Evolutionary conservation across 2,329 filamentous ascomycete genomes (phyloP), one percentile per base, ranked within the genome.

Genomic region (Fusarium transvaalense): DNA sequence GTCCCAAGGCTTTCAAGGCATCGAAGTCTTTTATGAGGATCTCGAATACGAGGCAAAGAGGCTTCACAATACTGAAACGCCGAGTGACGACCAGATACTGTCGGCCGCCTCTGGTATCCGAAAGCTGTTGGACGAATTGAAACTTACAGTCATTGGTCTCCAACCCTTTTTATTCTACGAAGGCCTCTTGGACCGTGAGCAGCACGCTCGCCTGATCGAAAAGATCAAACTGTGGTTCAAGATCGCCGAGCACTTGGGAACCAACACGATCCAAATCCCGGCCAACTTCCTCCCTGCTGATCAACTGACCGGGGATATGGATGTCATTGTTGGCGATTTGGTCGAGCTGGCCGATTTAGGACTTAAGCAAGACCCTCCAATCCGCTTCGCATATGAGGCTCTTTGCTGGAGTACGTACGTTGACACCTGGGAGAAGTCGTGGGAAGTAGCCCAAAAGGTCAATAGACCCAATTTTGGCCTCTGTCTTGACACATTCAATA

Each of bases 91-190:
- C 0, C 46, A 62, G 3, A 55, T 61, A 12, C 19, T 62, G 0
- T n/a, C 2, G 5, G 56, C 59, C 0, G 34, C 59, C n/a, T 55
- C 56, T 6, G 15, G 23, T 15, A 41, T 62, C 1, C 19, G 29
- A 3, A 13, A 61, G 29, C 13, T 61, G 9, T 7, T 62, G 2
- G 34, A 55, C 19, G 19, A 4, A 0, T 1, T 62, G 23, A 31
- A 41, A 6, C 34, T 62, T 4, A 46, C 47, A 35, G 59, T 62
- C 1, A 62, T 62, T 23, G 59, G 57, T 1, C 47, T 62, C 0
- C 57, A 62, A 13, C 59, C 59, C 6, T 62, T 62, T 7, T 5
- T 62, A 4, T 62, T 62, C 14, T 62, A 62, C 3, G 59, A 62
- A 19, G 59, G 59, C 2, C 14, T 62, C 0, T 21, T 41, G 2